Base-by-base conservation (phyloP, 1,284 basidiomycete species). In the Tilletia walkeri region DNA sequence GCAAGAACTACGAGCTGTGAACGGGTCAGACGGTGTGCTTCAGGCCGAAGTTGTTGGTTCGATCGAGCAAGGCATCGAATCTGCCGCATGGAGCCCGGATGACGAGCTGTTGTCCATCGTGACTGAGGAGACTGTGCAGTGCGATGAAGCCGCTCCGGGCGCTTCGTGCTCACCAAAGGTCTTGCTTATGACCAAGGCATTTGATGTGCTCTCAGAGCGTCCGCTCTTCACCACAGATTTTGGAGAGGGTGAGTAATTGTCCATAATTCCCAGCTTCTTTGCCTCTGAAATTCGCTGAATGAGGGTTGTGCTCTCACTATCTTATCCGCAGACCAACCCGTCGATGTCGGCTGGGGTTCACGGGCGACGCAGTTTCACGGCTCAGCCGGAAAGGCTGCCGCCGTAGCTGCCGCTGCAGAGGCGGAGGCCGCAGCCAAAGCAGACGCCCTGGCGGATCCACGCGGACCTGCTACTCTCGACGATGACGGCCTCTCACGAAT, bases 331-430 rank as follows among this genome's bases (percentile, higher is more conserved):
- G 94, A 94, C 82, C 89, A 90, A 50, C 93, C 92, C 5, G 93
- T 97, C 78, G 93, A 95, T 77, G 92, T 98, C 69, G 96, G 96
- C 9, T 99, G 96, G 96, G 96, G 96, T 39, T 93, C 92, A 3
- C 96, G 95, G 81, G 88, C 92, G 78, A 99, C 96, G 0, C 96
- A 99, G 82, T 99, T 99, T 83, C 95, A 98, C 78, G 96, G 96
- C 14, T 95, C 94, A 0, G 87, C 94, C 3, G 96, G 96, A 39
- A 99, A 98, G 84, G 86, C 89, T 9, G 92, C 92, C 3, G 92
- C 93, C 0, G 79, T 84, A 34, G 78, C 85, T 1, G 79, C 84
- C 1, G 88, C 89, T 72, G 87, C 87, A 0, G 84, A 88, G 0
- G 82, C 86, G 34, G 84, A 86, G 36, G 78, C 86, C 7, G 77